phyloP scores from a whole-genome alignment of 78 protist genomes.

The Tieghemostelium lacteum region DNA sequence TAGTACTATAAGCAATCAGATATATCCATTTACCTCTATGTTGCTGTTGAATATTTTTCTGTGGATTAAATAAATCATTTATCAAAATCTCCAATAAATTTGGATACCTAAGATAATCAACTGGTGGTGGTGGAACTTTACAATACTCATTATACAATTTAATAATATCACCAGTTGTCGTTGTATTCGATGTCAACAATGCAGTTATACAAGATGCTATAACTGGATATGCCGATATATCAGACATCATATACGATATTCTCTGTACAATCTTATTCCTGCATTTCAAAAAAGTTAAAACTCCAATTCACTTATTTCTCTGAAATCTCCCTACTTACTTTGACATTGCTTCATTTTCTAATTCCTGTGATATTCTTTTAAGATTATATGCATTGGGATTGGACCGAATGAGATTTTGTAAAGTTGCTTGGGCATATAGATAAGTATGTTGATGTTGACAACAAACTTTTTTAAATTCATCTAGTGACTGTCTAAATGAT shows the following conservation, averaged over 20 bases:
- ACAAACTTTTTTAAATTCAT: conserved; percentile 73
- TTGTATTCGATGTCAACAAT: conserved; percentile 19
- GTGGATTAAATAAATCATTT: conserved; percentile 67
- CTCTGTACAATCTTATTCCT: conserved; percentile 43
- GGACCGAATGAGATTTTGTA: conserved; percentile 18
- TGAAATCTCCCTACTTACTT: neutral
- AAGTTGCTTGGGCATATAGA: conserved; percentile 64
- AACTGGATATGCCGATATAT: conserved; percentile 52
- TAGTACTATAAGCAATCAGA: conserved; percentile 23
- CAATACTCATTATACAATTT: conserved; percentile 60
- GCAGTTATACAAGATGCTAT: conserved; percentile 34
- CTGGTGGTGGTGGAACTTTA: conserved; percentile 51
- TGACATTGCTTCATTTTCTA: conserved; percentile 52
- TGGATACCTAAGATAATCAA: conserved; percentile 56
- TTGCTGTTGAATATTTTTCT: conserved; percentile 8
- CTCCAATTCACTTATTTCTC: neutral
- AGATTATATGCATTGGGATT: conserved; percentile 52
- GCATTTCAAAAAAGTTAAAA: neutral
- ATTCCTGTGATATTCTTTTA: conserved; percentile 72
- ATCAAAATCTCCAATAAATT: conserved; percentile 29
- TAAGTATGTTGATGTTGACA: conserved; percentile 78
- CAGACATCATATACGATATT: conserved; percentile 57
- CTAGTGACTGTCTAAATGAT: conserved; percentile 28
- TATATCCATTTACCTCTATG: conserved; percentile 61
- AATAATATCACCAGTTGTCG: conserved; percentile 78